Conservation (phyloP, 2,329 filamentous ascomycete species). For the Ceratocystis papillata region DNA sequence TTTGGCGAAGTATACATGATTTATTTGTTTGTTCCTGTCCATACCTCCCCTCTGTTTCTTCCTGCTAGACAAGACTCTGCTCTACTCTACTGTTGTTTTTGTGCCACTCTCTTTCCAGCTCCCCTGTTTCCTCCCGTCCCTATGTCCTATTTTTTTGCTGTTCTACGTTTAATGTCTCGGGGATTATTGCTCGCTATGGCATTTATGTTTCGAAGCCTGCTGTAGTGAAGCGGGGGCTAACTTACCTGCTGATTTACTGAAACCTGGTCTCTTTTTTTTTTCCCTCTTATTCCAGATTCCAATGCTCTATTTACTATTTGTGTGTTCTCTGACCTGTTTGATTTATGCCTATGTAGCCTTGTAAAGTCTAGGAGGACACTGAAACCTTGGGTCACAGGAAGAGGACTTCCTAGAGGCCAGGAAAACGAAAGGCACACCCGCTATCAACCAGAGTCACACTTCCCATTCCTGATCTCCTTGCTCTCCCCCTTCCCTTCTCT, state of each 20-base stretch:
- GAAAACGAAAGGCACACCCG: not conserved
- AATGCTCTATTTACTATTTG: not conserved
- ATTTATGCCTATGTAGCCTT: not conserved
- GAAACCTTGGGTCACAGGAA: not conserved
- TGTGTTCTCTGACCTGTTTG: not conserved
- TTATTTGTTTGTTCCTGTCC: not conserved
- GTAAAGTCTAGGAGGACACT: not conserved
- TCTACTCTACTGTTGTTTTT: not conserved
- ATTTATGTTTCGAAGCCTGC: slow-evolving; percentile 8
- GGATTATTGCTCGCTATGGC: slow-evolving; percentile 1
- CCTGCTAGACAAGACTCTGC: not conserved
- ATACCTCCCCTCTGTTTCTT: not conserved
- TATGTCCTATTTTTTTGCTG: not conserved
- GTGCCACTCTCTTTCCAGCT: not conserved
- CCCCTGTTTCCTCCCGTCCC: not conserved
- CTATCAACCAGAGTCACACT: not conserved
- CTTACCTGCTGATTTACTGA: slow-evolving; percentile 3
- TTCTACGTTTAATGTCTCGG: not conserved
- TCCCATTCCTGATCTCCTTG: too few species aligned
- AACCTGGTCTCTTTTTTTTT: not conserved
- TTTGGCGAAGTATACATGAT: not conserved
- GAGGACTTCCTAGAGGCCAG: not conserved
- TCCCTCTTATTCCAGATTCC: not conserved
- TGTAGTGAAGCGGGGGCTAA: not conserved
- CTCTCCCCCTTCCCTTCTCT: not conserved